phyloP scores from a whole-genome alignment of 2,329 filamentous ascomycete genomes.

The Trichoderma gracile region DNA sequence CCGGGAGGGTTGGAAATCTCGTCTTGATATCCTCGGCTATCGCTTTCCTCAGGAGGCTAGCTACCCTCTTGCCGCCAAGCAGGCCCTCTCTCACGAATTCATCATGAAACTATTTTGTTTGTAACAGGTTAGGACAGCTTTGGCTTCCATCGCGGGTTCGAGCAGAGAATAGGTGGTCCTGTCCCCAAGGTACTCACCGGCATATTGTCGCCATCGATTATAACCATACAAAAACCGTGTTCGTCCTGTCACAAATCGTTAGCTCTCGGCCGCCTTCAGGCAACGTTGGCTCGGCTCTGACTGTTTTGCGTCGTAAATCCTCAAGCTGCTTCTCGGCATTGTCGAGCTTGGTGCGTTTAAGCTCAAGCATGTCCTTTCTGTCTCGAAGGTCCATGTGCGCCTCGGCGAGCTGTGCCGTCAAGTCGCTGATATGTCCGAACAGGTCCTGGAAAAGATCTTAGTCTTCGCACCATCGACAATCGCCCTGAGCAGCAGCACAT shows the following conservation, averaged over 20 bases:
- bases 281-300: neutral
- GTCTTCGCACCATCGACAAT: neutral
- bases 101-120: conserved; percentile 37
- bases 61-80: conserved; percentile 37
- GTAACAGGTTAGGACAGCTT: neutral
- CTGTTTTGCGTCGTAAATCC: conserved; percentile 21
- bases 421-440: conserved; percentile 15
- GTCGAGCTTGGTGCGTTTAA: conserved; percentile 23
- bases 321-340: conserved; percentile 21
- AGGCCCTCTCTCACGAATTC: conserved; percentile 36
- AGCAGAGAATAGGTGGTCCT: no score
- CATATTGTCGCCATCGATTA: conserved; percentile 45
- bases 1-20: conserved; percentile 15
- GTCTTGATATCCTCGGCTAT: conserved; percentile 28
- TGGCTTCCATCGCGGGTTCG: no score
- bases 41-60: conserved; percentile 32
- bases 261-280: neutral
- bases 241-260: conserved; percentile 26
- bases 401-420: conserved; percentile 20
- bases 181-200: conserved; percentile 33
- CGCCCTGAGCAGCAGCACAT: neutral
- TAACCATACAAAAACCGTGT: conserved; percentile 37
- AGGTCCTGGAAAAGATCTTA: conserved; percentile 17
- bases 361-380: conserved; percentile 26
- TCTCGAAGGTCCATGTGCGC: conserved; percentile 26